Percentiles rank a stretch among this genome's conserved stretches.
Evolutionary conservation across 1,139 yeast genomes (phyloP).

Genomic region (Yamadazyma epiphylla): DNA sequence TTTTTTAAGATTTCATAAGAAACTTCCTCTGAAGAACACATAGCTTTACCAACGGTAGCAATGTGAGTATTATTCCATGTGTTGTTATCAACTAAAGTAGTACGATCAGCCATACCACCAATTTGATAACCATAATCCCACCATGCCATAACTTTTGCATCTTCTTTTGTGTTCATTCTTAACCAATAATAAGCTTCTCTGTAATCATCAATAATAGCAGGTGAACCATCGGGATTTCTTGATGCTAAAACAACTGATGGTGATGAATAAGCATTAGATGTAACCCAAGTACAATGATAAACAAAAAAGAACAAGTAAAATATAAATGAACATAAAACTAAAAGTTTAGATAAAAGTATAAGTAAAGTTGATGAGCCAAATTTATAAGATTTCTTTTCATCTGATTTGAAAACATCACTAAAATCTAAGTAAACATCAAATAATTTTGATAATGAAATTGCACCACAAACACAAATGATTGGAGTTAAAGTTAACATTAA

Average conservation of each 20-base stretch:
- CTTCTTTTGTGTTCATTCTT: constrained; percentile 96
- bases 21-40: constrained; percentile 85
- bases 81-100: constrained; percentile 96
- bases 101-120: constrained; percentile 99
- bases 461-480: constrained; percentile 85
- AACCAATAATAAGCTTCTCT: constrained; percentile 99
- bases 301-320: constrained; percentile 82
- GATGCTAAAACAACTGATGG: constrained; percentile 97
- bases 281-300: constrained; percentile 96
- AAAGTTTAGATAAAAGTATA: constrained; percentile 49
- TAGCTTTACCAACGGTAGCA: constrained; percentile 99
- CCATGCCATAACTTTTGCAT: constrained; percentile 97
- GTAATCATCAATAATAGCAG: constrained; percentile 86
- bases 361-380: constrained; percentile 18
- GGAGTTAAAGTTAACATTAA: constrained; percentile 97
- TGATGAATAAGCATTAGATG: constrained; percentile 91
- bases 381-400: constrained; percentile 6
- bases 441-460: constrained; percentile 79
- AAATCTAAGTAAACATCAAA: constrained; percentile 81
- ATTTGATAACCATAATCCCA: constrained; percentile 99
- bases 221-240: constrained; percentile 78
- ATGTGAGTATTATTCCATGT: constrained; percentile 99
- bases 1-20: constrained; percentile 84
- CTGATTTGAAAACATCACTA: constrained; percentile 35
- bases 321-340: constrained; percentile 68